Base-by-base conservation (phyloP, 2,329 filamentous ascomycete species). In the Cytospora leucostoma region DNA sequence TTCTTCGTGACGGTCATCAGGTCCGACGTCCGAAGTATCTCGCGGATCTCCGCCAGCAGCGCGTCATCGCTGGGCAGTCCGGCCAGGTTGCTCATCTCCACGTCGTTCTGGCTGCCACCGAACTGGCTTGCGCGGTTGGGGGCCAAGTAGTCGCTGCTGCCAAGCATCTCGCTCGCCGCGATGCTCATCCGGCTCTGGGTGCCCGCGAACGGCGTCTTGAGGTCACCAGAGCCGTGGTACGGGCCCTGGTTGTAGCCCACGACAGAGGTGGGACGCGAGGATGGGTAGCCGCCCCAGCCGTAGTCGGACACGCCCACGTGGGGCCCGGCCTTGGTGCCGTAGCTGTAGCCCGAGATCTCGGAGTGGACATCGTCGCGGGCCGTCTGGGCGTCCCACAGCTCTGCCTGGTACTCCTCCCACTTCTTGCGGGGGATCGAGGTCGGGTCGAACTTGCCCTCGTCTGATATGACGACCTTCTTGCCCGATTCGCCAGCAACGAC, bases 1-100 rank as follows among this genome's bases (percentile, higher is more conserved):
- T 99, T 99, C 87, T 99, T 99, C 68, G 95, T 99, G 51, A 99
- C 92, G 5, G 87, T 93, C 95, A 99, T 99, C 73, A 99, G 79
- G 78, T 99, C 95, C 2, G 93, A 93, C 13, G 90, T 96, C 70
- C 88, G 86, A 66, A 99, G 80, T 67, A 99, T 97, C 72, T 97
- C 93, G 58, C 95, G 86, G 70, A 99, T 99, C 82, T 99, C 95
- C 0, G 92, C 89, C 67, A 99, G 80, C 56, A 99, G 82, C 12
- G 92, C 90, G 72, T 99, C 95, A 70, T 99, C 95, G 66, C 84
- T 91, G 0, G 95, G 95, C 72, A 97, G 78, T 62, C 89, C 87
- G 8, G 85, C 82, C 70, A 96, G 82, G 71, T 91, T 90, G 7
- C 85, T 76, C 86, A 93, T 88, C 74, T 93, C 90, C 74, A 93